phyloP scores from a whole-genome alignment of 2,329 filamentous ascomycete species.

The Alternaria viburni region DNA sequence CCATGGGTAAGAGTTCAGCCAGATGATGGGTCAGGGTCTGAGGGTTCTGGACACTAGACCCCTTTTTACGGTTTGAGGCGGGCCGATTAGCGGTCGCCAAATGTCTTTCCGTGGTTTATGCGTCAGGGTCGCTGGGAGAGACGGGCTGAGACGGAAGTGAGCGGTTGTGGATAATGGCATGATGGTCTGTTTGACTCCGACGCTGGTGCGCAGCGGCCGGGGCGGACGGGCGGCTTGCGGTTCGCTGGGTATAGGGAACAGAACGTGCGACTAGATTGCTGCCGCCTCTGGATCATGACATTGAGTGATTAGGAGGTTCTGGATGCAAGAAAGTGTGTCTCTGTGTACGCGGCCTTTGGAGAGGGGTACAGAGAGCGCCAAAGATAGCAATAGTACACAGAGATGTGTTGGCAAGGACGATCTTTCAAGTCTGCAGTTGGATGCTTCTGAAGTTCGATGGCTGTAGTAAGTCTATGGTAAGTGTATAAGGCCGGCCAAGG shows the following conservation, averaged over 20 bases:
- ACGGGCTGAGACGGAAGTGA: background rate
- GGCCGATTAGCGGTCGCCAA: slow-evolving; percentile 1
- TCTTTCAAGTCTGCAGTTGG: background rate
- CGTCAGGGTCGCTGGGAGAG: background rate
- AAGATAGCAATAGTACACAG: background rate
- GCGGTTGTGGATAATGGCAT: background rate
- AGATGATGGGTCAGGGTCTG: background rate
- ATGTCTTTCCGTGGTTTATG: background rate
- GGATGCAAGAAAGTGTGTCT: background rate
- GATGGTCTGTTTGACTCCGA: background rate
- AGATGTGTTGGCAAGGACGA: background rate
- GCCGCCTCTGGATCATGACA: background rate
- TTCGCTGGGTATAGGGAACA: background rate
- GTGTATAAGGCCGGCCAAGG: slow-evolving; percentile 12
- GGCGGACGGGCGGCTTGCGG: slow-evolving; percentile 1
- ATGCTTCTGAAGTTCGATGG: background rate
- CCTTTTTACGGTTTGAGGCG: slow-evolving; percentile 3
- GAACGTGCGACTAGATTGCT: background rate
- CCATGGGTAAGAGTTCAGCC: slow-evolving; percentile 2
- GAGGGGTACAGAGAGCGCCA: background rate
- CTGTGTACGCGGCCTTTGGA: background rate
- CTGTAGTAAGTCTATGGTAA: background rate
- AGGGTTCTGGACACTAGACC: background rate
- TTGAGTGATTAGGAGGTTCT: background rate
- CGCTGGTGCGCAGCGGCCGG: background rate